Conservation (phyloP, 1,139 yeast species). For the Pichiaceae sp. region DNA sequence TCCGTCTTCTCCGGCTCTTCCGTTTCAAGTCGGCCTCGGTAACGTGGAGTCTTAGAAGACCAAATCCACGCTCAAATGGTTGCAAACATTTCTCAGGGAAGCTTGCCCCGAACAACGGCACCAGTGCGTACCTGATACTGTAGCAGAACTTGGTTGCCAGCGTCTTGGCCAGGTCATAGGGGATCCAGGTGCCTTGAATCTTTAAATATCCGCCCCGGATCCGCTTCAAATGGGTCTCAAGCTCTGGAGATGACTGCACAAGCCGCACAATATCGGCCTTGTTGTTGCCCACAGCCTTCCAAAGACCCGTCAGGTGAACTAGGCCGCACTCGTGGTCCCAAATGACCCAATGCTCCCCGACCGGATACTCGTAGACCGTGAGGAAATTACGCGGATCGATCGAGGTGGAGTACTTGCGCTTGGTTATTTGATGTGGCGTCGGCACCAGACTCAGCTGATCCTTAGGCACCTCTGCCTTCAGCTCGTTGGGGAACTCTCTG, state of each 20-base stretch:
- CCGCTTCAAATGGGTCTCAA: constrained; percentile 47
- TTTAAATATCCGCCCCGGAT: constrained; percentile 88
- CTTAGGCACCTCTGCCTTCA: constrained; percentile 7
- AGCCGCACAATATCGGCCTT: constrained; percentile 74
- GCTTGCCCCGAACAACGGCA: constrained; percentile 71
- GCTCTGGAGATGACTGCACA: constrained; percentile 63
- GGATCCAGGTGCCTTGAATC: constrained; percentile 95
- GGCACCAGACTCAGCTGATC: constrained; percentile 17
- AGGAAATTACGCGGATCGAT: constrained; percentile 63
- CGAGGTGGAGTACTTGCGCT: constrained; percentile 63
- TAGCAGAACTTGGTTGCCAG: constrained; percentile 74
- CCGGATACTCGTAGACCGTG: constrained; percentile 64
- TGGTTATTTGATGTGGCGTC: constrained; percentile 23
- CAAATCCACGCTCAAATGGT: constrained; percentile 63
- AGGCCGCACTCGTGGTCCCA: constrained; percentile 89
- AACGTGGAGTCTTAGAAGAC: constrained; percentile 39
- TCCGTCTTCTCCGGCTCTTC: constrained; percentile 10
- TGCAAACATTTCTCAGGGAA: constrained; percentile 66
- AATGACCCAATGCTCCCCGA: constrained; percentile 63
- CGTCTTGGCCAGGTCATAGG: constrained; percentile 57
- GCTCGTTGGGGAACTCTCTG: constrained; percentile 9
- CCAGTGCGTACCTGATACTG: constrained; percentile 63
- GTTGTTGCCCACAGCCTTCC: constrained; percentile 72
- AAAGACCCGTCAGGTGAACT: constrained; percentile 84
- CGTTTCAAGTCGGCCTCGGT: constrained; percentile 19